A percentile compares a stretch with the other conserved stretches of the same genome.
Evolutionary conservation across 164 flowering plant species (phyloP).

Genomic region (Umbilicus rupestris): DNA sequence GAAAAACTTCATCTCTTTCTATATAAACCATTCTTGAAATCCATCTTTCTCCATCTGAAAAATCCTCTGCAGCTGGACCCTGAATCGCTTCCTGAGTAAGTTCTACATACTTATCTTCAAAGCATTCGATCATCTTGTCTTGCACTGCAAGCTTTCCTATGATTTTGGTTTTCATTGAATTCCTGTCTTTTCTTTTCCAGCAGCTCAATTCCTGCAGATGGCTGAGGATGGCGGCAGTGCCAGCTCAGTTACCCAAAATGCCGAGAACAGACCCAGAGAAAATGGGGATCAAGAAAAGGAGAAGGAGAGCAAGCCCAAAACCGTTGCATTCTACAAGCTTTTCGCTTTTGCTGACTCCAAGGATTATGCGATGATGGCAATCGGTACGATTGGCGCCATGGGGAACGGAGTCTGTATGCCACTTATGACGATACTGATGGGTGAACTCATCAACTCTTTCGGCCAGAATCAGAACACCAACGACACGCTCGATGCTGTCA

Average conservation of each 20-base stretch:
- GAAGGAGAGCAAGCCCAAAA: constrained; percentile 5
- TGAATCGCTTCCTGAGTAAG: too few relatives aligned
- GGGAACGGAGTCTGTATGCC: constrained; percentile 9
- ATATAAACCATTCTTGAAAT: not conserved
- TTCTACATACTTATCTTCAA: too few relatives aligned
- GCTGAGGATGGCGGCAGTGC: not conserved
- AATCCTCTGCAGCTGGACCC: too few relatives aligned
- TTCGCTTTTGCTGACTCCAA: constrained; percentile 8
- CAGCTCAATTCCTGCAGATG: not conserved
- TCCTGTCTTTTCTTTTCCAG: not conserved
- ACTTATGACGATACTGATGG: constrained; percentile 6
- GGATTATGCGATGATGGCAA: constrained; percentile 1
- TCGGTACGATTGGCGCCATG: constrained; percentile 6
- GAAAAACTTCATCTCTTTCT: not conserved
- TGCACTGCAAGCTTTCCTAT: not conserved
- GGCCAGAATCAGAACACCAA: not conserved
- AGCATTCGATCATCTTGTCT: not conserved
- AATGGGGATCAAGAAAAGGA: not conserved
- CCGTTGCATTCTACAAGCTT: constrained; percentile 7
- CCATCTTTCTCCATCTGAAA: too few relatives aligned
- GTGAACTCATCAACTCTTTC: constrained; percentile 5
- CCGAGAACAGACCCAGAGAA: not conserved
- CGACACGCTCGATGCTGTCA: not conserved
- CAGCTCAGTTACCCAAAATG: not conserved
- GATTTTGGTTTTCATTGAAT: not conserved